A percentile compares a stretch with the other conserved stretches of the same genome.
phyloP scores from a whole-genome alignment of 805 yeast species.

The Sugiyamaella marilandica region DNA sequence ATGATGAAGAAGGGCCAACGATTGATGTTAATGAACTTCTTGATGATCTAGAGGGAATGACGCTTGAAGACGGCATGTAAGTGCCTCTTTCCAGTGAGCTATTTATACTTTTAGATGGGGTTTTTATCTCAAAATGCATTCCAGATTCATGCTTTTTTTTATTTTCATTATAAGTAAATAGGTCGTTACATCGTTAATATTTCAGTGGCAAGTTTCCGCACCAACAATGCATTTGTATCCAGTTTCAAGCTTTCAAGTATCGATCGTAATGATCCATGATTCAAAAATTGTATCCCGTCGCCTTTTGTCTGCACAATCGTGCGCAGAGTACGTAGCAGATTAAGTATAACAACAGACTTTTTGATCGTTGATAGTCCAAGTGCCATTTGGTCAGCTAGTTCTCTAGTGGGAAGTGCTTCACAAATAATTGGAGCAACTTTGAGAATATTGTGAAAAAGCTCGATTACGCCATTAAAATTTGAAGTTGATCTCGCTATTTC shows the following conservation, averaged over 20 bases:
- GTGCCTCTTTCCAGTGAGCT: background rate
- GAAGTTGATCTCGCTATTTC: constrained; percentile 11
- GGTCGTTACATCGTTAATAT: background rate
- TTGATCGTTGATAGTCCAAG: background rate
- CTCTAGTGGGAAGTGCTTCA: background rate
- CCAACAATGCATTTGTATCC: background rate
- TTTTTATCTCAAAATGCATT: background rate
- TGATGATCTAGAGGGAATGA: constrained; percentile 94
- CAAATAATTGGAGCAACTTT: background rate
- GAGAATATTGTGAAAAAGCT: background rate
- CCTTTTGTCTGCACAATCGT: background rate
- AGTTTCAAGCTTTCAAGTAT: background rate
- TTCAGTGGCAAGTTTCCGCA: background rate
- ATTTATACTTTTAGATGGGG: background rate
- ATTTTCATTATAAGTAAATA: background rate
- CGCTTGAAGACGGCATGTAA: constrained; percentile 44
- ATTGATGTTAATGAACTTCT: constrained; percentile 87
- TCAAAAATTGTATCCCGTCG: background rate
- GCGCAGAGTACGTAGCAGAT: background rate
- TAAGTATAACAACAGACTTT: background rate
- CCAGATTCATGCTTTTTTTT: background rate
- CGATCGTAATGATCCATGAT: background rate
- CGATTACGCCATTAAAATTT: background rate
- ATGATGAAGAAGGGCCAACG: constrained; percentile 77
- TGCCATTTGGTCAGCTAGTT: background rate